Conservation (phyloP, 805 yeast genomes). For the Clavispora fructus region DNA sequence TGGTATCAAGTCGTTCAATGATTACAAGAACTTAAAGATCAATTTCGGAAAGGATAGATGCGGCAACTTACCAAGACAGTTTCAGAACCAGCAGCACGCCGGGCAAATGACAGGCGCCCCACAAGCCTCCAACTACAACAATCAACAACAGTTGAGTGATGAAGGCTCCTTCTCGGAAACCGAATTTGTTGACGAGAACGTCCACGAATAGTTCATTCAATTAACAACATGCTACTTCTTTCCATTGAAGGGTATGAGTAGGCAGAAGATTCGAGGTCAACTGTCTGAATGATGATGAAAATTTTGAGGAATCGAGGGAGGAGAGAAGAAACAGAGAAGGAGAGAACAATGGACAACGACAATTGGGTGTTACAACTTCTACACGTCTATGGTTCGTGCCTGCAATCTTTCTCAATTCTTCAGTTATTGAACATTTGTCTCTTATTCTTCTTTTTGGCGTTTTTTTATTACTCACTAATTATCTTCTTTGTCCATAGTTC, state of each 20-base stretch:
- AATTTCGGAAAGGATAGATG: slow-evolving; percentile 55
- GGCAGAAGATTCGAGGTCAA: not conserved
- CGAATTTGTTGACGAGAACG: slow-evolving; percentile 3
- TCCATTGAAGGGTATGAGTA: not conserved
- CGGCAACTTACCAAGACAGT: slow-evolving; percentile 87
- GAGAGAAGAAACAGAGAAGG: not conserved
- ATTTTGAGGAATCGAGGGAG: not conserved
- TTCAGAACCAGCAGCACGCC: slow-evolving; percentile 28
- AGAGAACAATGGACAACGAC: not conserved
- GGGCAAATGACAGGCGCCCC: not conserved
- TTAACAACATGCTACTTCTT: not conserved
- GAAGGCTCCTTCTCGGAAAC: slow-evolving; percentile 7
- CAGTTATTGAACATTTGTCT: not conserved
- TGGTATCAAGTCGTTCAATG: slow-evolving; percentile 73
- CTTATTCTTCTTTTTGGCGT: not conserved
- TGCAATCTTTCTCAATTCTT: not conserved
- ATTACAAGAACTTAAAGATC: slow-evolving; percentile 63
- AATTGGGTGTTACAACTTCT: too few relatives aligned
- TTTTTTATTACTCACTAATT: not conserved
- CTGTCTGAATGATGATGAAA: not conserved
- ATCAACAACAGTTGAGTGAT: slow-evolving; percentile 1
- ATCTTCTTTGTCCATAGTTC: slow-evolving; percentile 2
- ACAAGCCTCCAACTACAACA: not conserved
- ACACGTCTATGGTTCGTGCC: too few relatives aligned
- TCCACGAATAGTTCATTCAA: not conserved